Evolutionary conservation across 2,329 filamentous ascomycete genomes (phyloP).

Genomic region (Talaromyces islandicus): DNA sequence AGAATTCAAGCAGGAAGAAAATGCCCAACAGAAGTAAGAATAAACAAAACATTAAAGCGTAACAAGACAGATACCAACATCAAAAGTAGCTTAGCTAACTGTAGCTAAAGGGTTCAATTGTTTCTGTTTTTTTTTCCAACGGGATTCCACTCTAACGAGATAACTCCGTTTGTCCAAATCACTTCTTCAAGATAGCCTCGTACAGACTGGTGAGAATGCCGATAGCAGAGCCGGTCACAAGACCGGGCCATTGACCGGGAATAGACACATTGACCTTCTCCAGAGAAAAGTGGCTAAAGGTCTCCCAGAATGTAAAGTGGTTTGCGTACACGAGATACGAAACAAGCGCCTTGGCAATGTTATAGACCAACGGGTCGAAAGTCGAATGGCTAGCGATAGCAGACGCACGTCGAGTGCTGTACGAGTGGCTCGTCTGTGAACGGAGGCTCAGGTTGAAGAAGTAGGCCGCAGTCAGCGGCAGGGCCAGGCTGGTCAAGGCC

Average conservation of each 20-base stretch:
- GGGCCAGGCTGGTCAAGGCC: slow-evolving; percentile 62
- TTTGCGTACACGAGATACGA: slow-evolving; percentile 73
- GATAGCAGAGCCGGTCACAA: slow-evolving; percentile 36
- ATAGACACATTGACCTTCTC: slow-evolving; percentile 32
- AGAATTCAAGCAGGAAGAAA: not conserved
- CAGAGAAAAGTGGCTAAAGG: slow-evolving; percentile 31
- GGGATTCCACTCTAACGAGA: not conserved
- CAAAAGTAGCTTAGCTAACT: not conserved
- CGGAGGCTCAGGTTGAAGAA: slow-evolving; percentile 79
- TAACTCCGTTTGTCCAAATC: not conserved
- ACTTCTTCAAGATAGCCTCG: slow-evolving; percentile 41
- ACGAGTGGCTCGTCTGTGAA: slow-evolving; percentile 23
- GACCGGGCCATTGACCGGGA: slow-evolving; percentile 32
- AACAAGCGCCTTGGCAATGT: slow-evolving; percentile 76
- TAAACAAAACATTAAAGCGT: not conserved
- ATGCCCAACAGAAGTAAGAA: not conserved
- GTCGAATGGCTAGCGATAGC: slow-evolving; percentile 18
- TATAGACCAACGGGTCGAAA: slow-evolving; percentile 84
- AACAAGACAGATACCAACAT: not conserved
- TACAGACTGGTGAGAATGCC: slow-evolving; percentile 39
- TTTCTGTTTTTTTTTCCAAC: not conserved
- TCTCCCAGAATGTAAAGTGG: slow-evolving; percentile 31
- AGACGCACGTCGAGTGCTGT: slow-evolving; percentile 19
- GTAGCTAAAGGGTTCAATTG: not conserved
- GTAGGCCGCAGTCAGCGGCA: slow-evolving; percentile 71